These are phyloP conservation scores for Apiospora rasikravindrae DNA, from an alignment of 2,329 filamentous ascomycete genomes.

Conservation along the genomic window DNA sequence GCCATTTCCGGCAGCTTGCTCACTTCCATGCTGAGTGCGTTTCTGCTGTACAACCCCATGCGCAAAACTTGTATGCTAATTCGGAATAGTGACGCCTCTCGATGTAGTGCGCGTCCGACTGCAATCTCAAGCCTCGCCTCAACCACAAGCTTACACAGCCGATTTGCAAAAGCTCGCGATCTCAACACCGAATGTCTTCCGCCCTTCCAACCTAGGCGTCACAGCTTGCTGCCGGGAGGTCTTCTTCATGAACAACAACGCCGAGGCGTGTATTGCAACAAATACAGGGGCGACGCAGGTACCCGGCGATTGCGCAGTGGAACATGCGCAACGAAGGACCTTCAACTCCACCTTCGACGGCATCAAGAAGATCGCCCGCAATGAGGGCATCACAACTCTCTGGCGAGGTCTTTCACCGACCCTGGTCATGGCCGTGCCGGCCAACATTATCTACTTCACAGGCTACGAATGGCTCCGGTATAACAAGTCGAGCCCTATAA, in stretches of 20 bases:
- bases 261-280: conserved; percentile 79
- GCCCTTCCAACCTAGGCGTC: conserved; percentile 81
- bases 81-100: conserved; percentile 78
- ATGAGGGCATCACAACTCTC: conserved; percentile 84
- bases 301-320: conserved; percentile 77
- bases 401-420: conserved; percentile 97
- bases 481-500: conserved; percentile 74
- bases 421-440: conserved; percentile 89
- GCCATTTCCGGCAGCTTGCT: conserved; percentile 89
- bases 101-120: conserved; percentile 95
- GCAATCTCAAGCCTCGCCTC: conserved; percentile 73
- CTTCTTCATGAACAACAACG: conserved; percentile 90
- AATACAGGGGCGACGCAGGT: conserved; percentile 52
- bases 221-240: conserved; percentile 96
- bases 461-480: conserved; percentile 94
- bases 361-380: conserved; percentile 89
- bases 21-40: conserved; percentile 84
- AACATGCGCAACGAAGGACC: conserved; percentile 81
- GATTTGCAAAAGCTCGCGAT: conserved; percentile 62
- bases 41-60: conserved; percentile 21
- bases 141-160: conserved; percentile 45
- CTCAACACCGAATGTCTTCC: conserved; percentile 69
- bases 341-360: conserved; percentile 94
- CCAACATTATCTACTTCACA: conserved; percentile 98
- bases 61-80: conserved; percentile 26